phyloP scores from a whole-genome alignment of 345 rosid genomes.

The Eucalyptus cloeziana region DNA sequence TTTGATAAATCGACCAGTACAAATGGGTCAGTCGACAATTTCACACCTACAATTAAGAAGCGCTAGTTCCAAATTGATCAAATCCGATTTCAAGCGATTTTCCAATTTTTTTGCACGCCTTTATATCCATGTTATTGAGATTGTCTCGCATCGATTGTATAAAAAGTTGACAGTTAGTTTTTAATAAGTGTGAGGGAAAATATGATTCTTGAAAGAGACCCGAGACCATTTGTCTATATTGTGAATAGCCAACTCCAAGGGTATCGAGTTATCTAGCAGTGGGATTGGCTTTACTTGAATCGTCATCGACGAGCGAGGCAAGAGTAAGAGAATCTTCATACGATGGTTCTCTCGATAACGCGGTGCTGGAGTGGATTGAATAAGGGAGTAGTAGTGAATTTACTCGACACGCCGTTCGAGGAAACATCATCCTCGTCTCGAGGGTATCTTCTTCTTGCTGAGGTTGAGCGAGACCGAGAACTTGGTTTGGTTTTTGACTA shows the following conservation, averaged over 20 bases:
- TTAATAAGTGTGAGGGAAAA: too few species aligned
- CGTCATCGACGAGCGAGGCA: not conserved
- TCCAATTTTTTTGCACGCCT: accelerated
- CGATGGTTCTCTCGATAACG: not conserved
- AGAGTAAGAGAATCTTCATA: not conserved
- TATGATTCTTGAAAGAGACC: accelerated
- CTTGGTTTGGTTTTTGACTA: not conserved
- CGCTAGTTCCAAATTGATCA: accelerated
- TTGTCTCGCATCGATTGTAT: accelerated
- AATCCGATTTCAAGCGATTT: accelerated
- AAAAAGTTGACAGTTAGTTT: accelerated
- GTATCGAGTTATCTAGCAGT: not conserved
- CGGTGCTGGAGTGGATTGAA: not conserved
- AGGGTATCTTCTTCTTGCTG: not conserved
- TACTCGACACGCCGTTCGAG: not conserved
- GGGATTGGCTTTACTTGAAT: not conserved
- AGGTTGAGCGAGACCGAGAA: not conserved
- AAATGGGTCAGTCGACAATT: accelerated
- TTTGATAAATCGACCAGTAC: accelerated
- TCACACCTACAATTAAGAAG: accelerated
- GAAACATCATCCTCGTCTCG: not conserved
- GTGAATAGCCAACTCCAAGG: not conserved
- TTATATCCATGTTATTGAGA: accelerated
- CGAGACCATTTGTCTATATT: not conserved
- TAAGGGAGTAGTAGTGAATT: not conserved